Evolutionary conservation across 345 rosid genomes (phyloP), one percentile per base, ranked within the genome.

Genomic region (Eucalyptus shirleyi): DNA sequence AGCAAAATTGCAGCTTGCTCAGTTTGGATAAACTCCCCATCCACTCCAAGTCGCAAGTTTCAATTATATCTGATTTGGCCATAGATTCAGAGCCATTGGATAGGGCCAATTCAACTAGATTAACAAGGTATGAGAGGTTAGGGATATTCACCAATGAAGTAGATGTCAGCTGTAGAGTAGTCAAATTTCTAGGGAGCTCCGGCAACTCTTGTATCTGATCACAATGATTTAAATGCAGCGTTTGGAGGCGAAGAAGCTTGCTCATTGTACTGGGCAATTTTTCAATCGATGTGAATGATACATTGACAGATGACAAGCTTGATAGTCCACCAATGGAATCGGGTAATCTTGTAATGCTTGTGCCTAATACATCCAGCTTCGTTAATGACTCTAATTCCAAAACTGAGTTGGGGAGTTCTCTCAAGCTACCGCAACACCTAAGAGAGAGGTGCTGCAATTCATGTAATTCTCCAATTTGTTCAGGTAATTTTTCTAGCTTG

Each of bases 151-250:
- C 7, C 17, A 62, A 62, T 3, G 69, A 30, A 3, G 6, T 30
- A 30, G 69, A 28, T 6, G 0, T 62, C 5, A 28, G 5, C n/a
- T 1, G 69, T 3, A 62, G 16, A 62, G 34, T 13, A 18, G 69
- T 62, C 69, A 62, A 62, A 62, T 18, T 62, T 13, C 2, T 30
- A 0, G 69, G 69, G 34, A 62, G 69, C 9, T 13, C 11, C 0
- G 69, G 34, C 18, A 62, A 4, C 9, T 13, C 34, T 62, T 13
- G 34, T 30, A 62, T 30, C 5, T 3, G 2, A 30, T 13, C 1
- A 30, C 34, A 62, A 30, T 6, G 0, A 3, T 1, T 0, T 6
- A 28, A 2, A 14, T 28, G 16, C 9, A 62, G 69, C 28, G 69
- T 62, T 5, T 28, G 69, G 69, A 62, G 34, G 7, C 4, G 7